Base-by-base conservation (phyloP, 768 basidiomycete species). In the Rhodotorula kratochvilovae region DNA sequence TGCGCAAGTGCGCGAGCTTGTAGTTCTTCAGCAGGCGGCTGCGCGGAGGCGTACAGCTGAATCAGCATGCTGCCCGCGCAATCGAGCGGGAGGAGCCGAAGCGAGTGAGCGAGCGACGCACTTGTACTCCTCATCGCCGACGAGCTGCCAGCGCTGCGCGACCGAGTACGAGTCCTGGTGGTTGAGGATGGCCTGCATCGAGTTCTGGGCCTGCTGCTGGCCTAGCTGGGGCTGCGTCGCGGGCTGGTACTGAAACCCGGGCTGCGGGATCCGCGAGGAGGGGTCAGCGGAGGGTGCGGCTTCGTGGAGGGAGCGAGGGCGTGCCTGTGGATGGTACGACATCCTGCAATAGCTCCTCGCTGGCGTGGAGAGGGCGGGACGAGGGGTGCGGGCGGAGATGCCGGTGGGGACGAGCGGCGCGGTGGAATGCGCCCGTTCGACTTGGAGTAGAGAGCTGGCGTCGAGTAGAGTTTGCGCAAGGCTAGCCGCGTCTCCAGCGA, bases 111-210 rank as follows among this genome's bases (percentile, higher is more conserved):
- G 46, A 50, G 48, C 25, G 33, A 59, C 66, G 29, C 25, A 73
- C 72, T 74, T 74, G 72, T 74, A 74, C 62, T 74, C 72, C 19
- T 74, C 72, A 13, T 74, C 72, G 1, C 72, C 72, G 45, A 74
- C 72, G 33, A 63, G 51, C 39, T 54, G 53, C 15, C 36, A 39
- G 42, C 63, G 70, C 60, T 70, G 56, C 1, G 21, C 17, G 58
- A 43, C 45, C 29, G 59, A 25, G 53, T 64, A 67, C 64, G 53
- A 54, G 45, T 69, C 64, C 54, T 68, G 71, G 51, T 64, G 42
- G 54, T 65, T 68, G 2, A 73, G 48, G 29, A 68, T 48, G 39
- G 36, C 16, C 53, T 45, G 46, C 64, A 62, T 54, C 50, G 55
- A 33, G 35, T 33, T 13, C 33, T 54, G 57, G 33, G 42, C 29